Percentiles rank a stretch among this genome's conserved stretches.
phyloP scores from a whole-genome alignment of 2,329 filamentous ascomycete species.

The Fusarium tuaranense region DNA sequence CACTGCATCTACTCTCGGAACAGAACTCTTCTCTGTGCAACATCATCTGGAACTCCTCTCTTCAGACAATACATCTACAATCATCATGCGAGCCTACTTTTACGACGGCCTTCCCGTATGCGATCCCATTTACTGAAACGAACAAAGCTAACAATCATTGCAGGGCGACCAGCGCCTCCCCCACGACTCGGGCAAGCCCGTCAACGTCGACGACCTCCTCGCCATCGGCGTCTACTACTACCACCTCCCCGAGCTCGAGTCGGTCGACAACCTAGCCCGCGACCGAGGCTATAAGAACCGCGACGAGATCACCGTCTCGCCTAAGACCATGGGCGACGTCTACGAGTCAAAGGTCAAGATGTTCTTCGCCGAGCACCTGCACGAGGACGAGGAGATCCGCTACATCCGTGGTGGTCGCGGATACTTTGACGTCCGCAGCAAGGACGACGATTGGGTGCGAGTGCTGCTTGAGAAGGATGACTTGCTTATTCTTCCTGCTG shows the following conservation, averaged over 20 bases:
- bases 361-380: constrained; percentile 96
- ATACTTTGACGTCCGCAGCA: constrained; percentile 91
- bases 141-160: constrained; percentile 24
- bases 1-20: not conserved
- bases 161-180: constrained; percentile 93
- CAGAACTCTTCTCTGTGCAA: not conserved
- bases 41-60: not conserved
- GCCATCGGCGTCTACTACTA: constrained; percentile 86
- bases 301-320: constrained; percentile 91
- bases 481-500: constrained; percentile 91
- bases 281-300: constrained; percentile 92
- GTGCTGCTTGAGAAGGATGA: constrained; percentile 88
- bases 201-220: constrained; percentile 74
- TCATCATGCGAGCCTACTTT: constrained; percentile 67
- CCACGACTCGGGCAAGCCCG: constrained; percentile 83
- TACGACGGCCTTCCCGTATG: constrained; percentile 68
- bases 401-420: constrained; percentile 91
- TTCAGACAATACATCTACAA: not conserved
- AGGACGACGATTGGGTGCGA: constrained; percentile 89
- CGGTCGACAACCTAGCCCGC: constrained; percentile 79
- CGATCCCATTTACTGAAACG: constrained; percentile 15
- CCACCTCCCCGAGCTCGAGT: constrained; percentile 70
- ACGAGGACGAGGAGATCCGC: constrained; percentile 98
- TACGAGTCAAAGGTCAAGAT: constrained; percentile 95
- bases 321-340: constrained; percentile 82